These are phyloP conservation scores for Aspergillus felis DNA, from an alignment of 2,329 filamentous ascomycete genomes.

Conservation along the genomic window DNA sequence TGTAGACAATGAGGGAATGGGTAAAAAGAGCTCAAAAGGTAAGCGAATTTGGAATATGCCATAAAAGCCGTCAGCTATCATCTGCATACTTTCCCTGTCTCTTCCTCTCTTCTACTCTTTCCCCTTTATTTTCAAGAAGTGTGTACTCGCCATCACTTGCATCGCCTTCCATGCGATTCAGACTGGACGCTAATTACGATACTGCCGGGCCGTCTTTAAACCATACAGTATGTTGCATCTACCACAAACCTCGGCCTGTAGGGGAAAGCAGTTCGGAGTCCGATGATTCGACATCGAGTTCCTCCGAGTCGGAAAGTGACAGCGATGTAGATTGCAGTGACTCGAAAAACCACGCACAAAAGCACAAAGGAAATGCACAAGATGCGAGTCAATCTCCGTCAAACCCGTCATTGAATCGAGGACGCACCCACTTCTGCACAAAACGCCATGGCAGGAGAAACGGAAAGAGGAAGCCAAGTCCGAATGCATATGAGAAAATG, in stretches of 20 bases:
- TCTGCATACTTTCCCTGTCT: not conserved
- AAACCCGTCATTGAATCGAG: constrained; percentile 2
- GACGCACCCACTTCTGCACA: constrained; percentile 13
- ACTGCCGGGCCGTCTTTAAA: not conserved
- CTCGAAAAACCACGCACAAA: constrained; percentile 20
- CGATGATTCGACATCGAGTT: constrained; percentile 50
- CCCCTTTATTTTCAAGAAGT: not conserved
- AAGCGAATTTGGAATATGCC: constrained; percentile 19
- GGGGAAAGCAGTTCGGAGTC: constrained; percentile 71
- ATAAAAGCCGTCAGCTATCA: not conserved
- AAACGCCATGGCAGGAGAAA: constrained; percentile 18
- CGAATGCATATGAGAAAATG: constrained; percentile 48
- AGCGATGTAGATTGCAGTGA: constrained; percentile 28
- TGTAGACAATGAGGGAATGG: constrained; percentile 91
- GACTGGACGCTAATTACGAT: not conserved
- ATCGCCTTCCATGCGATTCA: not conserved
- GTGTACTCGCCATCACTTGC: not conserved
- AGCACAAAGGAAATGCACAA: constrained; percentile 3
- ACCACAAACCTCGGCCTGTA: constrained; percentile 76
- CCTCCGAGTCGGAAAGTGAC: constrained; percentile 48
- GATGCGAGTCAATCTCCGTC: constrained; percentile 2
- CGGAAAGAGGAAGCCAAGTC: constrained; percentile 36
- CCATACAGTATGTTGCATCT: constrained; percentile 92
- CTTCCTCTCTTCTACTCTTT: not conserved
- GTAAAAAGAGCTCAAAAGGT: constrained; percentile 94